phyloP scores from a whole-genome alignment of 2,329 filamentous ascomycete genomes.

The Fusarium redolens region DNA sequence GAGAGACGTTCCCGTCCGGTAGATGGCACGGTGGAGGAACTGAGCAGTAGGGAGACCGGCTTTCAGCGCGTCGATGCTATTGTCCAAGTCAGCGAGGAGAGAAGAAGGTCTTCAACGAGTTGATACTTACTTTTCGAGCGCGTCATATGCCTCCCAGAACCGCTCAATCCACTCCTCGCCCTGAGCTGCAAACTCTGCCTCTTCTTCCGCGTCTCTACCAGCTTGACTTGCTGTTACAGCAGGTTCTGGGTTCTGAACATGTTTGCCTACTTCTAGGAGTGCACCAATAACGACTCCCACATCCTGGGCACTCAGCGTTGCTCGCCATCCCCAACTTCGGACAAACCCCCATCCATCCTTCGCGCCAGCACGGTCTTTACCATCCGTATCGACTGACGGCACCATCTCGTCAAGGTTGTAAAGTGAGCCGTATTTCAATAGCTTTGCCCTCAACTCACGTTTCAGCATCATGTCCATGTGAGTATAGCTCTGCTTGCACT shows the following conservation, averaged over 20 bases:
- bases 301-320: constrained; percentile 91
- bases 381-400: constrained; percentile 78
- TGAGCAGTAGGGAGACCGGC: constrained; percentile 84
- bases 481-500: constrained; percentile 95
- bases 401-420: constrained; percentile 96
- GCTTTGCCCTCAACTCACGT: constrained; percentile 82
- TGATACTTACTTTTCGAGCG: constrained; percentile 72
- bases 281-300: constrained; percentile 93
- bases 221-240: constrained; percentile 47
- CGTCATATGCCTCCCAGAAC: constrained; percentile 80
- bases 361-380: constrained; percentile 73
- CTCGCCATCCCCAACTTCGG: constrained; percentile 96
- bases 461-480: constrained; percentile 99
- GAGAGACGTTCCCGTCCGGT: constrained; percentile 89
- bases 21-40: constrained; percentile 90
- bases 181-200: constrained; percentile 63
- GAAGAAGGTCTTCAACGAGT: neutral
- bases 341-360: constrained; percentile 98
- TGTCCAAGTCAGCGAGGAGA: constrained; percentile 1
- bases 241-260: constrained; percentile 52
- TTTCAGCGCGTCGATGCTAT: constrained; percentile 79
- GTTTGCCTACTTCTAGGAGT: constrained; percentile 88
- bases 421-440: constrained; percentile 90
- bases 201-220: constrained; percentile 57
- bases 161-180: constrained; percentile 73